Conservation (phyloP, 2,329 filamentous ascomycete species). For the Xylaria sp. region DNA sequence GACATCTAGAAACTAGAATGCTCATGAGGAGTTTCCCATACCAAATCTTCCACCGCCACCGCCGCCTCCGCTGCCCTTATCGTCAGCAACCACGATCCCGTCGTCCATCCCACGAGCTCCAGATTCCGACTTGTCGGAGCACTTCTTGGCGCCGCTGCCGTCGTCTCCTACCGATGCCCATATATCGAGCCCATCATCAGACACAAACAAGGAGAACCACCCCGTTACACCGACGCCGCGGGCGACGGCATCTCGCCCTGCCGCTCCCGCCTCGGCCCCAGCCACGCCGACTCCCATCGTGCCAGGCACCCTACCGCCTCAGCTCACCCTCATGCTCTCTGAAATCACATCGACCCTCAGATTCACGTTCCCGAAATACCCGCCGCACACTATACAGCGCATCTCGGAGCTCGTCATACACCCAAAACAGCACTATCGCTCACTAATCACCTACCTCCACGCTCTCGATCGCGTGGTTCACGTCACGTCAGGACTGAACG, state of each 20-base stretch:
- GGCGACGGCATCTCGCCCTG: slow-evolving; percentile 39
- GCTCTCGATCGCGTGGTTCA: slow-evolving; percentile 91
- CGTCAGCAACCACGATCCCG: slow-evolving; percentile 39
- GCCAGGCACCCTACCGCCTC: slow-evolving; percentile 67
- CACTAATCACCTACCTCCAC: slow-evolving; percentile 85
- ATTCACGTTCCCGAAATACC: slow-evolving; percentile 75
- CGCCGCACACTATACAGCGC: slow-evolving; percentile 93
- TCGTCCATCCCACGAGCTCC: slow-evolving; percentile 52
- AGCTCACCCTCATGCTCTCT: slow-evolving; percentile 70
- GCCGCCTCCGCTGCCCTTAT: slow-evolving; percentile 32
- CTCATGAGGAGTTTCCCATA: slow-evolving; percentile 79
- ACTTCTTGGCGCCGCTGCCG: slow-evolving; percentile 58
- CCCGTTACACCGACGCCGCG: slow-evolving; percentile 50
- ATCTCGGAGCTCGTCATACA: slow-evolving; percentile 85
- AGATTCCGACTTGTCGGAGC: slow-evolving; percentile 52
- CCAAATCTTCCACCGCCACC: slow-evolving; percentile 65
- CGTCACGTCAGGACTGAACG: slow-evolving; percentile 82
- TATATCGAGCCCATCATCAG: slow-evolving; percentile 60
- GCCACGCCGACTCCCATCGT: slow-evolving; percentile 43
- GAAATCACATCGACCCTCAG: slow-evolving; percentile 71
- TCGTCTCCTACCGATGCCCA: slow-evolving; percentile 57
- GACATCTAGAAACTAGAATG: slow-evolving; percentile 66
- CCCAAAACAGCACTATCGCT: slow-evolving; percentile 82
- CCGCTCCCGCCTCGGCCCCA: slow-evolving; percentile 50
- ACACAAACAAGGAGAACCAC: slow-evolving; percentile 73